Evolutionary conservation across 129 eudicot species (phyloP).

Genomic region (Sambucus nigra): DNA sequence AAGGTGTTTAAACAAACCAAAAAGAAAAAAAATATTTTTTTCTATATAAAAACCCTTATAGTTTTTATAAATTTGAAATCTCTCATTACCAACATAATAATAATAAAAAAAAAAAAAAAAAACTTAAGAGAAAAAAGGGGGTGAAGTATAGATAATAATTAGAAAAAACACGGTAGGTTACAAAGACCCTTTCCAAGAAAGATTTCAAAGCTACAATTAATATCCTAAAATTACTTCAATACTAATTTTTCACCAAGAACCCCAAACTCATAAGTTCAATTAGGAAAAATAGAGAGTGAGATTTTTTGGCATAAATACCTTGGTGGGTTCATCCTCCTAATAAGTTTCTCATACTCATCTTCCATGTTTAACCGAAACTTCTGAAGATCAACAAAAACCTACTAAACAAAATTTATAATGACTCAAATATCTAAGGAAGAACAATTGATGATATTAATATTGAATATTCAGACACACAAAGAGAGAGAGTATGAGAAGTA

Average conservation of each 20-base stretch:
- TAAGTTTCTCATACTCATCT: conserved; percentile 79
- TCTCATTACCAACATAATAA: neutral
- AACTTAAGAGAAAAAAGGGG: conserved; percentile 1
- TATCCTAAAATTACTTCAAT: no score
- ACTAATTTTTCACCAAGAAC: no score
- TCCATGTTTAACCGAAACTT: conserved; percentile 28
- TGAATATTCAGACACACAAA: neutral
- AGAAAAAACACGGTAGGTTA: neutral
- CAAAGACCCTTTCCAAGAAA: neutral
- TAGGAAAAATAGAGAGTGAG: no score
- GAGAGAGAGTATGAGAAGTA: conserved; percentile 4
- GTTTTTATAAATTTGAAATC: neutral
- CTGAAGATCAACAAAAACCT: no score
- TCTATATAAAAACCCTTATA: neutral
- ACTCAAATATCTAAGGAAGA: conserved; percentile 40
- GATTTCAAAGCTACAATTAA: no score
- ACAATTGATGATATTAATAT: neutral
- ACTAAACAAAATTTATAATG: no score
- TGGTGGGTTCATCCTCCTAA: conserved; percentile 90
- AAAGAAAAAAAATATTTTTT: no score
- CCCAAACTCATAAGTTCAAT: no score
- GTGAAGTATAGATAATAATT: neutral
- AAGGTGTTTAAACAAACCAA: no score
- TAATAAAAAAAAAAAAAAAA: no score
- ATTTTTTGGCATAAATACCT: conserved; percentile 54